Evolutionary conservation across 2,329 filamentous ascomycete genomes (phyloP).

Genomic region (Hypocreales sp.): DNA sequence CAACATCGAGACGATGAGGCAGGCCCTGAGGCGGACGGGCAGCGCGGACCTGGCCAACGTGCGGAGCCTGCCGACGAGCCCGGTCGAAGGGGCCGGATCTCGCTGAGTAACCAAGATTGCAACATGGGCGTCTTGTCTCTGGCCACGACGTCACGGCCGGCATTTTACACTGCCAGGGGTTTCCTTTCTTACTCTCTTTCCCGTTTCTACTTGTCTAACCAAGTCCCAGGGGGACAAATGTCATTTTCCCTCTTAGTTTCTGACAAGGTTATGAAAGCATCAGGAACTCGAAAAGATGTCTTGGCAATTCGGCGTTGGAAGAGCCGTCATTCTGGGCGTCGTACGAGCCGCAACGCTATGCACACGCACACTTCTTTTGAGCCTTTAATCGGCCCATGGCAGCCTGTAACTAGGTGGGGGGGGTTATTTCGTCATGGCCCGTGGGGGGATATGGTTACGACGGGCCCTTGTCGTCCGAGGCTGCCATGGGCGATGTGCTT

Average conservation of each 20-base stretch:
- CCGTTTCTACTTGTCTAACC: background rate
- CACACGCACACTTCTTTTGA: no score
- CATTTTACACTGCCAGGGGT: background rate
- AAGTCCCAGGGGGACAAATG: constrained; percentile 1
- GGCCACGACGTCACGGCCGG: background rate
- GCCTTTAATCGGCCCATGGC: no score
- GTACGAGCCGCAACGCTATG: constrained; percentile 1
- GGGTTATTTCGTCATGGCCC: no score
- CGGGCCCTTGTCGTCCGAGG: no score
- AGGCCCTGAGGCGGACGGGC: constrained; percentile 71
- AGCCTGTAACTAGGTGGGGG: no score
- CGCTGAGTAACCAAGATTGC: constrained; percentile 7
- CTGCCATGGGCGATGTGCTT: no score
- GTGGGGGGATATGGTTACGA: no score
- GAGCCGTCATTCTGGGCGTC: constrained; percentile 2
- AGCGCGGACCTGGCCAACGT: constrained; percentile 58
- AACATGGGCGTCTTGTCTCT: constrained; percentile 1
- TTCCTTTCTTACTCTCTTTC: background rate
- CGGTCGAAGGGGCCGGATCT: constrained; percentile 26
- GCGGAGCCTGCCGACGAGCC: constrained; percentile 42
- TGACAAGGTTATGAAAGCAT: constrained; percentile 3
- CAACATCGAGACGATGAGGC: constrained; percentile 85
- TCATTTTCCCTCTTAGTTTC: constrained; percentile 1
- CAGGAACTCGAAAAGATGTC: constrained; percentile 1
- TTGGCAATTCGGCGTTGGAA: constrained; percentile 4